phyloP scores from a whole-genome alignment of 2,329 filamentous ascomycete species.

The Arthrobotrys iridis region DNA sequence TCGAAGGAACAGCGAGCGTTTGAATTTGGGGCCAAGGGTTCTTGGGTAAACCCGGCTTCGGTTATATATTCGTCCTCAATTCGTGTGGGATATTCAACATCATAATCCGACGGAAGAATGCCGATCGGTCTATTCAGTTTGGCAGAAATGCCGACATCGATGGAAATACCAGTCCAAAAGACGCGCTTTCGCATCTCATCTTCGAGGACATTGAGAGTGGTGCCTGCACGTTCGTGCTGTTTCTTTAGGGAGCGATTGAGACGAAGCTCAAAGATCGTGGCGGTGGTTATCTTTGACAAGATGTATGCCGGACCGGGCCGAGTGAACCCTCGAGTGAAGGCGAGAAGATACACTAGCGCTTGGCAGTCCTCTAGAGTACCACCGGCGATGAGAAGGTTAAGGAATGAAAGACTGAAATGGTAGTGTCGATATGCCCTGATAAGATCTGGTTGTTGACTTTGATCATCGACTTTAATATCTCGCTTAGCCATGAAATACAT shows the following conservation, averaged over 20 bases:
- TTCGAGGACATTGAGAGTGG: conserved; percentile 68
- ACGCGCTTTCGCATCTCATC: conserved; percentile 80
- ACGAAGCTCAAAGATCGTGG: conserved; percentile 77
- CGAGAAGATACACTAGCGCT: conserved; percentile 75
- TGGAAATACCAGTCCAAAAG: conserved; percentile 77
- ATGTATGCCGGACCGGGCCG: conserved; percentile 80
- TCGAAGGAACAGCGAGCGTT: conserved; percentile 70
- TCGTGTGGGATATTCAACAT: conserved; percentile 77
- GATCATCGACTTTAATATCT: conserved; percentile 55
- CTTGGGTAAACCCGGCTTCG: conserved; percentile 70
- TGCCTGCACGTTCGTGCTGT: conserved; percentile 63
- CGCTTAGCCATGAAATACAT: conserved; percentile 80
- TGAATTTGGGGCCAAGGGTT: conserved; percentile 64
- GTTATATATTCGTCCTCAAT: conserved; percentile 76
- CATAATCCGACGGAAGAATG: conserved; percentile 77
- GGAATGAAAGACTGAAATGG: conserved; percentile 76
- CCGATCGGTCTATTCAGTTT: conserved; percentile 81
- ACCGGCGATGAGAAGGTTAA: conserved; percentile 72
- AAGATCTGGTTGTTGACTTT: conserved; percentile 67
- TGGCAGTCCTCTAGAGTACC: conserved; percentile 75
- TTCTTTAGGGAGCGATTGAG: conserved; percentile 76
- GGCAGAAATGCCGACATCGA: conserved; percentile 75
- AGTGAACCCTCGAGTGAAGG: conserved; percentile 79
- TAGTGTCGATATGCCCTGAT: conserved; percentile 79
- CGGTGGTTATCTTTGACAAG: conserved; percentile 72